Conservation (phyloP, 75 land plant genomes). For the Cryptomeria japonica region DNA sequence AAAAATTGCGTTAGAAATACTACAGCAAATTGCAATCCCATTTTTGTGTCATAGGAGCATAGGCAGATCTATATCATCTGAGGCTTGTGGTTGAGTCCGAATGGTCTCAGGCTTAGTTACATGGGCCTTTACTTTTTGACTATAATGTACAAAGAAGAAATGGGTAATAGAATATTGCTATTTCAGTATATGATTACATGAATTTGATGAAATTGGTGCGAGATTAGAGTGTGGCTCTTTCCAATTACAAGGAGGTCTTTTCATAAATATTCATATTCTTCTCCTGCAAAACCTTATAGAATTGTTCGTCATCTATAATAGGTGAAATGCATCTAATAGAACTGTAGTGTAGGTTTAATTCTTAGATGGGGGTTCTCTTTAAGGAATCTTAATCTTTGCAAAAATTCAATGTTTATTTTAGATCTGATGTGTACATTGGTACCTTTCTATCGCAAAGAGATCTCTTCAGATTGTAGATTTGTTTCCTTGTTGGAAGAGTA, state of each 20-base stretch:
- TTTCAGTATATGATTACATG: background rate
- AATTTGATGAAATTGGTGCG: background rate
- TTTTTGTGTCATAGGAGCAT: slow-evolving; percentile 3
- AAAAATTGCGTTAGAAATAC: background rate
- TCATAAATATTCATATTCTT: background rate
- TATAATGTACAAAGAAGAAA: slow-evolving; percentile 11
- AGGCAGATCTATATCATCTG: background rate
- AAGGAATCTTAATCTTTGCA: background rate
- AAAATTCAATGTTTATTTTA: background rate
- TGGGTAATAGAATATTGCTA: background rate
- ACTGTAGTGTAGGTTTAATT: background rate
- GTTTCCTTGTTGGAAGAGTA: background rate
- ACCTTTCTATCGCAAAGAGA: background rate
- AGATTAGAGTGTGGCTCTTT: background rate
- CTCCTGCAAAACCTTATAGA: background rate
- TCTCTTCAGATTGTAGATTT: background rate
- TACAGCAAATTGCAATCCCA: background rate
- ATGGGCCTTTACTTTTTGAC: background rate
- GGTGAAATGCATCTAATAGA: background rate
- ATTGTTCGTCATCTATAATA: background rate
- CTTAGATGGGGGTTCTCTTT: background rate
- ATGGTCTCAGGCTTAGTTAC: background rate
- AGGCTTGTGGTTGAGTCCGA: background rate
- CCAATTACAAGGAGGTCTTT: background rate
- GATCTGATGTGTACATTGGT: background rate